Evolutionary conservation across 2,329 filamentous ascomycete genomes (phyloP), one percentile per base, ranked within the genome.

Genomic region (Xylariaceae sp.): DNA sequence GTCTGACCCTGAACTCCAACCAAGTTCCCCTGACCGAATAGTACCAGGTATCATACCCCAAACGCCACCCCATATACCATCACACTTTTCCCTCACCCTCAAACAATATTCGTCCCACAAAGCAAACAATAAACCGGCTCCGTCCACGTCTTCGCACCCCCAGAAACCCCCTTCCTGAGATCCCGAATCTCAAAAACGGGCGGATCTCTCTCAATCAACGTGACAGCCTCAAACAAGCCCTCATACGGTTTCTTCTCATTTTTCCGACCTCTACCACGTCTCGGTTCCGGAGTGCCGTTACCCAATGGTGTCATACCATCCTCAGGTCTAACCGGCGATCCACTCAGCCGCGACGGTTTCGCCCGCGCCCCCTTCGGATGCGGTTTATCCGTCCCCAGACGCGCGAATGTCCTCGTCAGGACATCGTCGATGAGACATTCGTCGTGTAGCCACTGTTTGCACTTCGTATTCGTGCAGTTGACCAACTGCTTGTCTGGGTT

Each of bases 371-470:
- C 23, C 23, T 30, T 30, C 23, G 74, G 70, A 65, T 84, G 80
- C 2, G 82, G 80, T 63, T 76, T 81, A 59, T 80, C 76, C 54
- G 71, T 74, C 44, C 82, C 81, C 6, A 85, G 73, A 56, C 76
- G 75, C 35, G 78, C 73, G 67, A 76, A 84, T 0, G 81, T 78
- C 35, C 75, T 75, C 67, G 75, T 72, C 10, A 86, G 75, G 3
- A 80, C 76, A 11, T 83, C 79, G 65, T 84, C 78, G 37, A 78
- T 74, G n/a, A 88, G 74, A 65, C 85, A 88, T 51, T 85, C 80
- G 58, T 83, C 78, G 65, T 88, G 85, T 60, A 88, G 78, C 85
- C 85, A 88, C 56, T 78, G 79, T 55, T 78, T 78, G 69, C 85
- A 88, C 1, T 72, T 68, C 10, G 77, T 67, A 60, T 79, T 80